Conservation (phyloP, 768 basidiomycete species). For the Pleurotus cornucopiae region DNA sequence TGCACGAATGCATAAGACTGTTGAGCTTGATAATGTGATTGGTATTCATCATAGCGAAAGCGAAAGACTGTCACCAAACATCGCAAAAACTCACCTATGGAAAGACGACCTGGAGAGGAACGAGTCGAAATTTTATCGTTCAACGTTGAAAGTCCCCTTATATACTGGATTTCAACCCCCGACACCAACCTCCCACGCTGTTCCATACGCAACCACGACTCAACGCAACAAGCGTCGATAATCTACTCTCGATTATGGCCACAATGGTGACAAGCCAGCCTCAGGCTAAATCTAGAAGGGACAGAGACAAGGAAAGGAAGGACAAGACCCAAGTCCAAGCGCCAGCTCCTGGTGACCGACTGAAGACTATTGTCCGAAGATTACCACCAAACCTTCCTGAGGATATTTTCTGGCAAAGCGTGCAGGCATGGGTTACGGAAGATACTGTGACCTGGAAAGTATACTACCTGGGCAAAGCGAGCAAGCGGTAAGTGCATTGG, state of each 20-base stretch:
- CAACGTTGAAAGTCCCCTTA: too few relatives aligned
- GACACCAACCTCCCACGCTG: background rate
- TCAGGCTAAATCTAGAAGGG: slow-evolving; percentile 30
- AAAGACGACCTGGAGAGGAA: background rate
- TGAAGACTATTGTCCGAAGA: slow-evolving; percentile 85
- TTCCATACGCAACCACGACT: background rate
- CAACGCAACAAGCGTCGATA: background rate
- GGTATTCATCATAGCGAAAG: slow-evolving; percentile 41
- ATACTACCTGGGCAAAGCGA: slow-evolving; percentile 64
- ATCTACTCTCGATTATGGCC: slow-evolving; percentile 6
- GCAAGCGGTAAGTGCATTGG: slow-evolving; percentile 50
- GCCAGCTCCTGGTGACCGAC: slow-evolving; percentile 42
- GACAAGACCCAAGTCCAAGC: slow-evolving; percentile 25
- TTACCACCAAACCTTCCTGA: slow-evolving; percentile 92
- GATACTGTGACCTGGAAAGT: slow-evolving; percentile 66
- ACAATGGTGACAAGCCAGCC: slow-evolving; percentile 18
- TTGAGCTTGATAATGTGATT: slow-evolving; percentile 64
- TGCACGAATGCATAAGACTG: slow-evolving; percentile 48
- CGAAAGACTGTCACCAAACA: background rate
- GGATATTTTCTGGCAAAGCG: slow-evolving; percentile 90
- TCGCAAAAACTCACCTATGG: background rate
- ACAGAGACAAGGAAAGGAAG: slow-evolving; percentile 31
- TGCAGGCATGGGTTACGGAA: slow-evolving; percentile 77
- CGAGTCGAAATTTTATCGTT: background rate
- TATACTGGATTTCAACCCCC: background rate